phyloP scores from a whole-genome alignment of 1,284 basidiomycete species.

The Tilletia indica region DNA sequence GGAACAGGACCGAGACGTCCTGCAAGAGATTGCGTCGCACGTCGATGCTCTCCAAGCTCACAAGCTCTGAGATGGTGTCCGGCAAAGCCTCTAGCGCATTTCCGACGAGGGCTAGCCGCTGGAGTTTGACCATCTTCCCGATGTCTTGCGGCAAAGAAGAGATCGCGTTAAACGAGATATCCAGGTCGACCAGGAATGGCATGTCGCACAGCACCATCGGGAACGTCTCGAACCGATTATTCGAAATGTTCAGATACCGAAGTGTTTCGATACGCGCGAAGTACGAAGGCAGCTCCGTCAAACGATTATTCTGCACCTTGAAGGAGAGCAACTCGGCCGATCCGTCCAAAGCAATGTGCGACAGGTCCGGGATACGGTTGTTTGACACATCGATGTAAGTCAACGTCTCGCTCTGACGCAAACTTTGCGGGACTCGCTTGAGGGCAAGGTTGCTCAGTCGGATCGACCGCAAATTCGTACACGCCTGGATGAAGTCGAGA shows the following conservation, averaged over 20 bases:
- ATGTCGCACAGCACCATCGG: slow-evolving; percentile 77
- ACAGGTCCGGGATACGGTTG: slow-evolving; percentile 86
- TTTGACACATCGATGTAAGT: slow-evolving; percentile 85
- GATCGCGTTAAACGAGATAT: slow-evolving; percentile 93
- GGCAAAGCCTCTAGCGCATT: slow-evolving; percentile 49
- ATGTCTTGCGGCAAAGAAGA: slow-evolving; percentile 77
- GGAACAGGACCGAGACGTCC: slow-evolving; percentile 42
- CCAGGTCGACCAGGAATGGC: slow-evolving; percentile 74
- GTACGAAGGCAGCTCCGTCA: slow-evolving; percentile 81
- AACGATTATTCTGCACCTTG: slow-evolving; percentile 86
- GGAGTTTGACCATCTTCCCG: slow-evolving; percentile 62
- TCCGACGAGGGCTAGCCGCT: slow-evolving; percentile 48
- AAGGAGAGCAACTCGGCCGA: slow-evolving; percentile 73
- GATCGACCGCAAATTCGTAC: slow-evolving; percentile 78
- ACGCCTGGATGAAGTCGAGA: slow-evolving; percentile 91
- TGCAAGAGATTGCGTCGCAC: slow-evolving; percentile 48
- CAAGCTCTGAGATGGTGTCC: slow-evolving; percentile 37
- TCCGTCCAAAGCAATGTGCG: slow-evolving; percentile 77
- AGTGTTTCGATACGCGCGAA: slow-evolving; percentile 74
- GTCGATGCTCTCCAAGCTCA: slow-evolving; percentile 46
- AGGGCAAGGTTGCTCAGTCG: slow-evolving; percentile 89
- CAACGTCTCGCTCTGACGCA: slow-evolving; percentile 73
- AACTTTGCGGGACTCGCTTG: slow-evolving; percentile 84
- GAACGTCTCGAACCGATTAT: slow-evolving; percentile 87
- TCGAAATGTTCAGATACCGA: slow-evolving; percentile 85